Conservation (phyloP, 495 filamentous ascomycete species). For the Podospora didyma region DNA sequence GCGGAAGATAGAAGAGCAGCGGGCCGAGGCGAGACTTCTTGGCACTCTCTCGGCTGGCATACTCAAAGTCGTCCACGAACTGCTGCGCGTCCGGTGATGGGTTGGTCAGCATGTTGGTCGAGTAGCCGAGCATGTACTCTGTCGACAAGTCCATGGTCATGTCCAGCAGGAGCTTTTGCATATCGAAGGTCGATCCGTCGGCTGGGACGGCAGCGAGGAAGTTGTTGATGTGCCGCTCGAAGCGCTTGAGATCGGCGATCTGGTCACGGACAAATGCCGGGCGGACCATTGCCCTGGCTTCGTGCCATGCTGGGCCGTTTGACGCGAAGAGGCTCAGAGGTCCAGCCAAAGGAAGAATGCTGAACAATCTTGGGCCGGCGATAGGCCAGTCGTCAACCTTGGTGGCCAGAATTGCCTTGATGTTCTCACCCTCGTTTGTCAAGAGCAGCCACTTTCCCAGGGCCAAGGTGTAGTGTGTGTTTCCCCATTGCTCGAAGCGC, state of each 20-base stretch:
- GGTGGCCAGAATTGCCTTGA: constrained; percentile 64
- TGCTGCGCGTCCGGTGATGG: constrained; percentile 28
- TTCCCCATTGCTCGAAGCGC: constrained; percentile 20
- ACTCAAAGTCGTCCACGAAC: constrained; percentile 40
- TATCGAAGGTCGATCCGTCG: constrained; percentile 48
- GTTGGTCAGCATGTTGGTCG: constrained; percentile 30
- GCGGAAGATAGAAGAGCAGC: constrained; percentile 47
- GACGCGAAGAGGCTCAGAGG: constrained; percentile 59
- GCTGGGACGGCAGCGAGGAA: constrained; percentile 43
- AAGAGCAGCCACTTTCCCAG: constrained; percentile 33
- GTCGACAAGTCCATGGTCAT: constrained; percentile 65
- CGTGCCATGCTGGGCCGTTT: constrained; percentile 65
- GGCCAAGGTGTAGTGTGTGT: constrained; percentile 28
- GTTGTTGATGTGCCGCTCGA: constrained; percentile 54
- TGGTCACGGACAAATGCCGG: constrained; percentile 48
- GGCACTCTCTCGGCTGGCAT: constrained; percentile 31
- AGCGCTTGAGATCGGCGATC: constrained; percentile 48
- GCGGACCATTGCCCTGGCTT: constrained; percentile 40
- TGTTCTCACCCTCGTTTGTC: constrained; percentile 70
- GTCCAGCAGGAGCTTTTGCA: constrained; percentile 56
- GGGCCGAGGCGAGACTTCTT: constrained; percentile 50
- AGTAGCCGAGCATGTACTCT: constrained; percentile 52
- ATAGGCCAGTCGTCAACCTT: constrained; percentile 60
- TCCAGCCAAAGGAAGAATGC: constrained; percentile 33
- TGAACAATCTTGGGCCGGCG: constrained; percentile 26